Conservation (phyloP, 1,139 yeast genomes). For the Taphrina confusa region DNA sequence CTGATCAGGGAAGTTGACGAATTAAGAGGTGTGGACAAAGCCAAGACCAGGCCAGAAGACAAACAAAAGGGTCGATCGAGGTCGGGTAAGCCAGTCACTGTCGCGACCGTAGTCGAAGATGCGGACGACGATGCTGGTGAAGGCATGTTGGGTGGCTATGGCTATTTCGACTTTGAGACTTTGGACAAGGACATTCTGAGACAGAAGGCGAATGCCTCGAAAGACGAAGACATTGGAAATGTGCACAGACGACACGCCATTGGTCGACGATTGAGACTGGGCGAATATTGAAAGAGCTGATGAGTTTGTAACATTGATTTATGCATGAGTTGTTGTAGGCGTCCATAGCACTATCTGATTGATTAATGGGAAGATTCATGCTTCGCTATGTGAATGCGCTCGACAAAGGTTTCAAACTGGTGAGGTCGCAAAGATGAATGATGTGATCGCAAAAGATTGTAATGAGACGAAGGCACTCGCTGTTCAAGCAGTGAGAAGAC, state of each 20-base stretch:
- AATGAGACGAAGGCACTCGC: too few relatives aligned
- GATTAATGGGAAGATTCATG: too few relatives aligned
- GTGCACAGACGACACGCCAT: conserved; percentile 31
- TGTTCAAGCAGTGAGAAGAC: too few relatives aligned
- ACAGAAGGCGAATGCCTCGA: conserved; percentile 16
- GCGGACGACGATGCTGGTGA: conserved; percentile 45
- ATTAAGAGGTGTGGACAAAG: conserved; percentile 35
- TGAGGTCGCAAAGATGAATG: too few relatives aligned
- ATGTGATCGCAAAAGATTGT: too few relatives aligned
- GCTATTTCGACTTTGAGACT: conserved; percentile 73
- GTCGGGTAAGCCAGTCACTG: conserved; percentile 12
- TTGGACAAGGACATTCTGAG: conserved; percentile 45
- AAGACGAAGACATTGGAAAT: conserved; percentile 28
- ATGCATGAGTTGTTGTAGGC: too few relatives aligned
- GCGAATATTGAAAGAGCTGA: conserved; percentile 19
- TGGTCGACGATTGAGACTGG: conserved; percentile 21
- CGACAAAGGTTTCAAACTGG: too few relatives aligned
- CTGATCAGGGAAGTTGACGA: conserved; percentile 53
- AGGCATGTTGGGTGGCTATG: conserved; percentile 75
- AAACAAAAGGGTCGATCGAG: conserved; percentile 39
- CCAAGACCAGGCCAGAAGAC: conserved; percentile 36
- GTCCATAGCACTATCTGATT: too few relatives aligned
- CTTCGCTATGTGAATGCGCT: too few relatives aligned
- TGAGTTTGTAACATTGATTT: not conserved
- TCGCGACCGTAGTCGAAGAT: conserved; percentile 34